Percentiles rank a stretch among this genome's conserved stretches.
phyloP scores from a whole-genome alignment of 805 yeast genomes.

The Yarrowia sp. region DNA sequence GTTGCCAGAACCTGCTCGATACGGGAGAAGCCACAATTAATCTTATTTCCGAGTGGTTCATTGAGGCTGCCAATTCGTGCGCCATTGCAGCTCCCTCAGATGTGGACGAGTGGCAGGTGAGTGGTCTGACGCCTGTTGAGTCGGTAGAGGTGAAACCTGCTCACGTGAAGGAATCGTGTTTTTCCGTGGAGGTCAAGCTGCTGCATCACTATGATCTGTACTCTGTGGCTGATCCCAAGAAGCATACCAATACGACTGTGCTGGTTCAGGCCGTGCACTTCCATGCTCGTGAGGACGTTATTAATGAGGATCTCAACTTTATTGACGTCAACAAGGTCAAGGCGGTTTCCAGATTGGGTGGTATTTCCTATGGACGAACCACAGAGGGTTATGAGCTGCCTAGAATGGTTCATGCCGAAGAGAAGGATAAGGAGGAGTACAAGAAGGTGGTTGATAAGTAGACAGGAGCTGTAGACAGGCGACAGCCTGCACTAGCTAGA shows the following conservation, averaged over 20 bases:
- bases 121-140: conserved; percentile 51
- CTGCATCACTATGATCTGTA: conserved; percentile 46
- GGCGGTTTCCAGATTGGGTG: conserved; percentile 58
- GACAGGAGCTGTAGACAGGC: neutral
- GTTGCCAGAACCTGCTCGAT: conserved; percentile 48
- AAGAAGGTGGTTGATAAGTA: neutral
- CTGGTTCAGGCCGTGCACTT: conserved; percentile 57
- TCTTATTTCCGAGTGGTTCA: conserved; percentile 60
- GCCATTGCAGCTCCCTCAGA: conserved; percentile 49
- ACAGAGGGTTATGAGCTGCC: conserved; percentile 48
- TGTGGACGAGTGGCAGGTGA: conserved; percentile 54
- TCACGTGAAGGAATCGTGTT: conserved; percentile 61
- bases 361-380: conserved; percentile 48
- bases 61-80: conserved; percentile 59
- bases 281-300: conserved; percentile 56
- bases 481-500: too few relatives aligned
- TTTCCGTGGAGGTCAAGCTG: conserved; percentile 56
- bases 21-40: conserved; percentile 56
- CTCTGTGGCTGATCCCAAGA: conserved; percentile 42
- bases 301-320: conserved; percentile 43
- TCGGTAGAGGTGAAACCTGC: conserved; percentile 51
- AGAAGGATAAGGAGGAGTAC: conserved; percentile 28
- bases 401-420: conserved; percentile 43
- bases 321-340: conserved; percentile 50
- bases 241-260: conserved; percentile 42